These are phyloP conservation scores for Lactarius deliciosus DNA, from an alignment of 768 basidiomycete genomes.

Conservation along the genomic window DNA sequence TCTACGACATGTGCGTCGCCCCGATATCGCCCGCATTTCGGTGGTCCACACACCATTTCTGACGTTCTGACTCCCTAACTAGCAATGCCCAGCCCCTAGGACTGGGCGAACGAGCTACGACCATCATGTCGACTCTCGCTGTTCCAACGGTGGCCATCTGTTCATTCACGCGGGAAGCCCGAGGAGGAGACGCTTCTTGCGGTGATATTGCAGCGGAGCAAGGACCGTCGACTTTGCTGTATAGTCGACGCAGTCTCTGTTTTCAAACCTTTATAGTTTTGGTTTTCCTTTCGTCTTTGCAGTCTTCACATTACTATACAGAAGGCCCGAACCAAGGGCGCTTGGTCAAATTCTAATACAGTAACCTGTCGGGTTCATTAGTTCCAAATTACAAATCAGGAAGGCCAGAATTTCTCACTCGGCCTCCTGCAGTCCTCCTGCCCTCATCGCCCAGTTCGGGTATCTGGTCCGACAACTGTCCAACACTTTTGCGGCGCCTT, in stretches of 20 bases:
- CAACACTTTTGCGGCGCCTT: too few species aligned
- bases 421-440: too few species aligned
- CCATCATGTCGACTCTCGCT: conserved; percentile 7
- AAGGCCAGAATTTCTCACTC: too few species aligned
- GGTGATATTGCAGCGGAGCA: too few species aligned
- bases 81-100: not conserved
- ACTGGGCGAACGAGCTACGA: not conserved
- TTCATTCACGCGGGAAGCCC: not conserved
- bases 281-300: not conserved
- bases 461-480: too few species aligned
- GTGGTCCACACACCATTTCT: not conserved
- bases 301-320: not conserved
- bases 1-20: conserved; percentile 11
- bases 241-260: not conserved
- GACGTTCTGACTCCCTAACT: not conserved
- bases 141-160: conserved; percentile 1
- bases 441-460: too few species aligned
- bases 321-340: not conserved
- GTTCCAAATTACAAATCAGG: too few species aligned
- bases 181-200: not conserved
- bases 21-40: not conserved
- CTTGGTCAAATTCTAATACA: not conserved
- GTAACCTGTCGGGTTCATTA: not conserved
- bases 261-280: too few species aligned
- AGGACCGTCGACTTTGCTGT: not conserved